These are phyloP conservation scores for Umbelopsis isabellina DNA, from an alignment of 192 early-diverging fungal genomes.

Conservation along the genomic window DNA sequence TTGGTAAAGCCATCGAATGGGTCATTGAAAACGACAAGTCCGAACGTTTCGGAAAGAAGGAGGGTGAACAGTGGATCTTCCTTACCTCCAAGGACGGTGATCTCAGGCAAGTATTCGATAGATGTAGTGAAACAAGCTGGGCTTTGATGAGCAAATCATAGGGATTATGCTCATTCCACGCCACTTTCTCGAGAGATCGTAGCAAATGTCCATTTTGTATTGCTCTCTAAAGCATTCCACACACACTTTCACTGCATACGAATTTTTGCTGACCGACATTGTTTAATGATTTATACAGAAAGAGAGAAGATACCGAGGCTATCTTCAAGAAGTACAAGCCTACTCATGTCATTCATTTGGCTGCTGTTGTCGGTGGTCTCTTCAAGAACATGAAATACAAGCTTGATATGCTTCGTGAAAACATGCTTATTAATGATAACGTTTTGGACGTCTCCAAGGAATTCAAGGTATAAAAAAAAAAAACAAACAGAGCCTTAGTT, in stretches of 20 bases:
- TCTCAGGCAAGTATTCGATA: conserved; percentile 56
- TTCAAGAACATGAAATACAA: conserved; percentile 84
- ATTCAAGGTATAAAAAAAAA: too few species aligned
- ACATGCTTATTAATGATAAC: conserved; percentile 82
- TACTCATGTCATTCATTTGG: conserved; percentile 81
- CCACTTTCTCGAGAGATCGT: too few species aligned
- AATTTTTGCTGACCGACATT: background rate
- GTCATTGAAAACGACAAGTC: conserved; percentile 61
- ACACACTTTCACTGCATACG: too few species aligned
- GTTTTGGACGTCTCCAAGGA: conserved; percentile 63
- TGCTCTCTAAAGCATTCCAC: too few species aligned
- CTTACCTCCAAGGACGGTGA: conserved; percentile 77
- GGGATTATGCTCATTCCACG: background rate
- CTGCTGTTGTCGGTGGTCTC: conserved; percentile 73
- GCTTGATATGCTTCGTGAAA: conserved; percentile 76
- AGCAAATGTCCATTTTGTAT: too few species aligned
- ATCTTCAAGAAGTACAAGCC: conserved; percentile 79
- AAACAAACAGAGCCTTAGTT: too few species aligned
- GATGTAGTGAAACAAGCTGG: background rate
- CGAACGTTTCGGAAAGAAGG: conserved; percentile 53
- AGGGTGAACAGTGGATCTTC: conserved; percentile 77
- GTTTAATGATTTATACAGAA: conserved; percentile 43
- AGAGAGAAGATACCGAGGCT: conserved; percentile 58
- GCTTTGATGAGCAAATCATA: background rate
- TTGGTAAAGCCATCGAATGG: conserved; percentile 75